phyloP scores from a whole-genome alignment of 345 rosid species.

The Euphorbia peplus region DNA sequence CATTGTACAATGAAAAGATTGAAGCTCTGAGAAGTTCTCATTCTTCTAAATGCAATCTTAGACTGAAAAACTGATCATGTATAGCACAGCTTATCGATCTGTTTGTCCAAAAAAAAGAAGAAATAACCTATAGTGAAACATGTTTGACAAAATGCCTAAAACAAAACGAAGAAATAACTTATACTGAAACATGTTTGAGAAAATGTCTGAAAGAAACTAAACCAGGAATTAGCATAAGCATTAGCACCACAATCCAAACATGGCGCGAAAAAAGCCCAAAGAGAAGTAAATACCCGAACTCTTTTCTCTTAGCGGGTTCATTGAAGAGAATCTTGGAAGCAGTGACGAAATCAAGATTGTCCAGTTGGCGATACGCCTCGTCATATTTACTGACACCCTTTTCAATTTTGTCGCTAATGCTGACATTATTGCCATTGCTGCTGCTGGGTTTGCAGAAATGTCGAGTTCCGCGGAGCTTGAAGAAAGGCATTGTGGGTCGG shows the following conservation, averaged over 20 bases:
- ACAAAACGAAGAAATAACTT: neutral
- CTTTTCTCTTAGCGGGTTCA: conserved; percentile 55
- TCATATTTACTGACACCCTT: conserved; percentile 47
- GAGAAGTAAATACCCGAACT: conserved; percentile 59
- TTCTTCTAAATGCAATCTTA: neutral
- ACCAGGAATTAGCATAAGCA: neutral
- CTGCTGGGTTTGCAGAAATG: conserved; percentile 25
- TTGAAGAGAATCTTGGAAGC: conserved; percentile 78
- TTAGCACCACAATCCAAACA: neutral
- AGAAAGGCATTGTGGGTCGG: conserved; percentile 30
- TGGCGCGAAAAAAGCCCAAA: neutral
- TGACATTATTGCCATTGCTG: conserved; percentile 15
- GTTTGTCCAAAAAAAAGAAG: neutral
- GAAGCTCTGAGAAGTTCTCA: neutral
- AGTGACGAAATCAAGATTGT: conserved; percentile 68
- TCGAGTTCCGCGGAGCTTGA: conserved; percentile 21
- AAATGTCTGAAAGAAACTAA: conserved; percentile 29
- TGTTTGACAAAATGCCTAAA: conserved; percentile 39
- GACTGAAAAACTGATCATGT: neutral
- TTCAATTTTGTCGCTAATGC: conserved; percentile 29
- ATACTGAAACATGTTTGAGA: conserved; percentile 21
- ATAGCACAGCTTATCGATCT: neutral
- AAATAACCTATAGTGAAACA: neutral
- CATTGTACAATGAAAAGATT: neutral
- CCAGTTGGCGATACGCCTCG: conserved; percentile 59